Percentiles rank a stretch among this genome's conserved stretches.
Evolutionary conservation across 2,329 filamentous ascomycete species (phyloP).

Genomic region (Diaporthe citri): DNA sequence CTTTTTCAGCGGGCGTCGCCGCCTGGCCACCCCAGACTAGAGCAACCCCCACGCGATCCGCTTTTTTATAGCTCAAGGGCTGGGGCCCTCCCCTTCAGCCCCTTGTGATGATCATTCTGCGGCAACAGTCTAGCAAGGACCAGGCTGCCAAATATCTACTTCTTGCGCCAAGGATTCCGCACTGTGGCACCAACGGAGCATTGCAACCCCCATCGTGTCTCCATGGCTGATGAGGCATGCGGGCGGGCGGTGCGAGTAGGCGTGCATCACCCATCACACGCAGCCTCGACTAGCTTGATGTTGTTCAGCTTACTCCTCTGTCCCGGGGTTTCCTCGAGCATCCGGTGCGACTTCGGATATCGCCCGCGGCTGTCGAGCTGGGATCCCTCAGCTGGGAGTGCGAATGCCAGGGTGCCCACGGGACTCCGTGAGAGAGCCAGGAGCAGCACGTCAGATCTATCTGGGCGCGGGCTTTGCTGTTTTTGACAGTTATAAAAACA

Average conservation of each 20-base stretch:
- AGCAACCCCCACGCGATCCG: conserved; percentile 36
- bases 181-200: conserved; percentile 31
- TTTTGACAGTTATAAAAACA: conserved; percentile 35
- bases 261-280: conserved; percentile 20
- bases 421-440: conserved; percentile 10
- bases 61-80: conserved; percentile 32
- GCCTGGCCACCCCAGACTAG: neutral
- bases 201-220: conserved; percentile 28
- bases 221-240: conserved; percentile 34
- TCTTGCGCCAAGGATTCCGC: conserved; percentile 29
- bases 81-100: neutral
- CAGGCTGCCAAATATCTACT: conserved; percentile 24
- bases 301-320: conserved; percentile 33
- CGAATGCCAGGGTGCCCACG: conserved; percentile 12
- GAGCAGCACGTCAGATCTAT: conserved; percentile 27
- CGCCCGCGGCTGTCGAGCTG: conserved; percentile 28
- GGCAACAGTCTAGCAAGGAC: conserved; percentile 23
- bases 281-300: conserved; percentile 30
- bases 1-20: conserved; percentile 18
- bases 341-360: conserved; percentile 20
- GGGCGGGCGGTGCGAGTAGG: conserved; percentile 19
- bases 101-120: conserved; percentile 30
- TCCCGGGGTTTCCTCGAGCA: neutral
- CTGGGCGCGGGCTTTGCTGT: neutral
- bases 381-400: conserved; percentile 10